phyloP scores from a whole-genome alignment of 139 green algal genomes.

The Limnomonas spitsbergensis region DNA sequence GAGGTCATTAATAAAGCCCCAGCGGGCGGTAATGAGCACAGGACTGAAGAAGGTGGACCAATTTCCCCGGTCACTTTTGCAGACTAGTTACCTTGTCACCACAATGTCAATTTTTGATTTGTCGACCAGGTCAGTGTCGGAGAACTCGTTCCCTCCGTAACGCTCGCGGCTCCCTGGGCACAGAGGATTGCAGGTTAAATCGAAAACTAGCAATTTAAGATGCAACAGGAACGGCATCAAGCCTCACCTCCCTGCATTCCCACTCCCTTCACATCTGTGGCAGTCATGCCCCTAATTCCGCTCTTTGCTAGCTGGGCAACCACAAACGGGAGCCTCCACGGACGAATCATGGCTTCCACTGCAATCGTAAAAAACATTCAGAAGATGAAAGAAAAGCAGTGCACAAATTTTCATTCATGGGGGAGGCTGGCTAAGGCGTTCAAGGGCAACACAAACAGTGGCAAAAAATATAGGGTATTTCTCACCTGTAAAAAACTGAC shows the following conservation, averaged over 20 bases:
- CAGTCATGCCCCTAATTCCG: conserved; percentile 81
- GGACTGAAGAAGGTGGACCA: too few species aligned
- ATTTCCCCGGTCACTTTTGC: too few species aligned
- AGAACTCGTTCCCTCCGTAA: conserved; percentile 79
- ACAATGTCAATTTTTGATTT: conserved; percentile 80
- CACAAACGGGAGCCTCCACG: conserved; percentile 72
- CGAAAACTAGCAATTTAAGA: too few species aligned
- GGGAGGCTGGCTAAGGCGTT: conserved; percentile 18
- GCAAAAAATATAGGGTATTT: background rate
- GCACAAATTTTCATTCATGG: too few species aligned
- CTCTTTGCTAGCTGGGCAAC: conserved; percentile 52
- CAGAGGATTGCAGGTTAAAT: too few species aligned
- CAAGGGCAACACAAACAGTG: background rate
- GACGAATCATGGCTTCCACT: conserved; percentile 67
- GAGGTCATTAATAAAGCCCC: background rate
- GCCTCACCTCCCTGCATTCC: conserved; percentile 74
- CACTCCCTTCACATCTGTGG: conserved; percentile 61
- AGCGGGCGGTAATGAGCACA: too few species aligned
- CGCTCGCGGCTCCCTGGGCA: conserved; percentile 64
- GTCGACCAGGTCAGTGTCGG: conserved; percentile 60
- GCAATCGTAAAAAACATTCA: background rate
- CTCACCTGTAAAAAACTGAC: conserved; percentile 79
- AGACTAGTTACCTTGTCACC: conserved; percentile 43
- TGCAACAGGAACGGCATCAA: too few species aligned
- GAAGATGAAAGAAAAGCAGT: too few species aligned